These are phyloP conservation scores for Diaporthe ampelina DNA, from an alignment of 2,329 filamentous ascomycete species.

Conservation along the genomic window DNA sequence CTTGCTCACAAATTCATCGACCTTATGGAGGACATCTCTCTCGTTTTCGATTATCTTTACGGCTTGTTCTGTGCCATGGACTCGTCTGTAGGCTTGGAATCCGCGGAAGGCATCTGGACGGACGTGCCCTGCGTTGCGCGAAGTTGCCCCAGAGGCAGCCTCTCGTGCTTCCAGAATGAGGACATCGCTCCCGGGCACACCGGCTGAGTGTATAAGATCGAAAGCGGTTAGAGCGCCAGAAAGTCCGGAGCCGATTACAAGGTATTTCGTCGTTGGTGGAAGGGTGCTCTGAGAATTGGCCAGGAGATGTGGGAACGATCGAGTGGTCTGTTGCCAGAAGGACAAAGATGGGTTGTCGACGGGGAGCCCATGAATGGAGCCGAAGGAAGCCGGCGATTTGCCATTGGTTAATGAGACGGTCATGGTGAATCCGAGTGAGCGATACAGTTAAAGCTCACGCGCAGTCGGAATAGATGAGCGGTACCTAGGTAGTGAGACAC, in stretches of 20 bases:
- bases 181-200: conserved; percentile 51
- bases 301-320: conserved; percentile 57
- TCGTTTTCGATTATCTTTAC: conserved; percentile 62
- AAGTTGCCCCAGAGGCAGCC: conserved; percentile 59
- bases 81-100: conserved; percentile 57
- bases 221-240: conserved; percentile 57
- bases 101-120: conserved; percentile 62
- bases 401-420: background rate
- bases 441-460: background rate
- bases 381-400: background rate
- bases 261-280: conserved; percentile 51
- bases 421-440: background rate
- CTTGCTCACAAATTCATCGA: conserved; percentile 57
- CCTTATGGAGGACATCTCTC: conserved; percentile 53
- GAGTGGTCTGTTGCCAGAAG: conserved; percentile 60
- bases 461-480: background rate
- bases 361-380: conserved; percentile 30
- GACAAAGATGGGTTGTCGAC: conserved; percentile 40
- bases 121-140: conserved; percentile 60
- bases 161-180: conserved; percentile 59
- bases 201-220: conserved; percentile 53
- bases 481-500: background rate
- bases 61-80: conserved; percentile 59
- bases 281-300: conserved; percentile 51
- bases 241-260: conserved; percentile 59